Percentiles rank a stretch among this genome's conserved stretches.
These are phyloP conservation scores for Gracilaria domingensis DNA, from an alignment of 23 red algal species.

Conservation along the genomic window DNA sequence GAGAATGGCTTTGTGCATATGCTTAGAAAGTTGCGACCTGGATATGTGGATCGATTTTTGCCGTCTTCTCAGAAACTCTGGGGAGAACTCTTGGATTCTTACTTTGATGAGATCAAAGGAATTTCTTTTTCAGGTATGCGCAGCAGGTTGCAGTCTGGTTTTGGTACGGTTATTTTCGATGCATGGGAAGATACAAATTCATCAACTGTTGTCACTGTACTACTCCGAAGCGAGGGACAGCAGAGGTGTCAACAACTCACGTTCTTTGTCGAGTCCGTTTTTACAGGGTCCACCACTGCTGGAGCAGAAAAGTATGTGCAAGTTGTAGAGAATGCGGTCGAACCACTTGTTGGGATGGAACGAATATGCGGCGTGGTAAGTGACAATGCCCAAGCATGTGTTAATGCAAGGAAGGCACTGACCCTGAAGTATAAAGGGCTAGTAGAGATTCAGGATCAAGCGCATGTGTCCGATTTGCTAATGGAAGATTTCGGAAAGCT, in stretches of 20 bases:
- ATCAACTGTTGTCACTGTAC: slow-evolving; percentile 20
- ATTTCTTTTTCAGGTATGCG: slow-evolving; percentile 13
- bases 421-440: slow-evolving; percentile 5
- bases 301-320: slow-evolving; percentile 31
- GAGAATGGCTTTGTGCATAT: no score
- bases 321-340: slow-evolving; percentile 34
- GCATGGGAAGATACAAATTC: slow-evolving; percentile 20
- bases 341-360: slow-evolving; percentile 25
- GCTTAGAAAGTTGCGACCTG: slow-evolving; percentile 12
- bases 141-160: slow-evolving; percentile 3
- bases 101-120: slow-evolving; percentile 2
- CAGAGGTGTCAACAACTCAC: neutral
- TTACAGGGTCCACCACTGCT: neutral
- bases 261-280: slow-evolving; percentile 46
- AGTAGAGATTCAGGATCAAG: slow-evolving; percentile 34
- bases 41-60: neutral
- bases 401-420: slow-evolving; percentile 3
- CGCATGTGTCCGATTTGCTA: slow-evolving; percentile 17
- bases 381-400: slow-evolving; percentile 31
- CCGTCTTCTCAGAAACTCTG: neutral
- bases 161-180: slow-evolving; percentile 41
- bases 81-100: neutral
- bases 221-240: slow-evolving; percentile 29
- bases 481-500: slow-evolving; percentile 34
- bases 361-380: slow-evolving; percentile 34